These are phyloP conservation scores for Asterophora parasitica DNA, from an alignment of 768 basidiomycete species.

Conservation along the genomic window DNA sequence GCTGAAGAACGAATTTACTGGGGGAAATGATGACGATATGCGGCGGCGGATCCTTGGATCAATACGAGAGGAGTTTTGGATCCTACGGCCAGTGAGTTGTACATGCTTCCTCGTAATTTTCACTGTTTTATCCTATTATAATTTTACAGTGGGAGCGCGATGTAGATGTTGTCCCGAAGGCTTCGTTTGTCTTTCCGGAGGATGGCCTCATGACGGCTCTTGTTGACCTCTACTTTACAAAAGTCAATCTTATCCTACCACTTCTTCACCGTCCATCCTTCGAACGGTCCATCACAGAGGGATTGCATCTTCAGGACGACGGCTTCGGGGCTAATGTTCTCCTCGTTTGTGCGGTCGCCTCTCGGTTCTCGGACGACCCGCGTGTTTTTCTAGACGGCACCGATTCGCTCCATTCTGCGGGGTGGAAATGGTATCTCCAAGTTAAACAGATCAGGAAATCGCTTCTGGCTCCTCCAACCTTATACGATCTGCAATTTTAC, in stretches of 20 bases:
- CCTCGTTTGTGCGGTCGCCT: conserved; percentile 66
- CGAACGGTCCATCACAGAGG: conserved; percentile 41
- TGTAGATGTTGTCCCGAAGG: conserved; percentile 8
- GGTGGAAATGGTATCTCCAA: conserved; percentile 69
- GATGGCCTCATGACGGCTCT: conserved; percentile 46
- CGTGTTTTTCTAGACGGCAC: conserved; percentile 42
- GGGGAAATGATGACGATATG: conserved; percentile 24
- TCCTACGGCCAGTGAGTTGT: conserved; percentile 26
- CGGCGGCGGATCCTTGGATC: conserved; percentile 12
- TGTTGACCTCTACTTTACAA: conserved; percentile 59
- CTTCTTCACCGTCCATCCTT: conserved; percentile 74
- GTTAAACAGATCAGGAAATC: conserved; percentile 61
- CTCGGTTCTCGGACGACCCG: conserved; percentile 54
- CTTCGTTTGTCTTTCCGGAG: conserved; percentile 43
- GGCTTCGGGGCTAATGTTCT: conserved; percentile 58
- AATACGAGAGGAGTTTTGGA: conserved; percentile 36
- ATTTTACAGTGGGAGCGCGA: conserved; percentile 33
- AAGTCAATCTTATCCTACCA: conserved; percentile 55
- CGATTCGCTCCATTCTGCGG: conserved; percentile 40
- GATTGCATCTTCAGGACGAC: conserved; percentile 44
- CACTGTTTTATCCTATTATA: neutral
- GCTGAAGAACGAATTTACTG: conserved; percentile 52
- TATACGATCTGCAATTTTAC: conserved; percentile 75
- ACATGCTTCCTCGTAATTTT: neutral
- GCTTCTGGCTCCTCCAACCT: conserved; percentile 55